These are phyloP conservation scores for Arthrobotrys sphaeroides DNA, from an alignment of 2,329 filamentous ascomycete genomes.

Conservation along the genomic window DNA sequence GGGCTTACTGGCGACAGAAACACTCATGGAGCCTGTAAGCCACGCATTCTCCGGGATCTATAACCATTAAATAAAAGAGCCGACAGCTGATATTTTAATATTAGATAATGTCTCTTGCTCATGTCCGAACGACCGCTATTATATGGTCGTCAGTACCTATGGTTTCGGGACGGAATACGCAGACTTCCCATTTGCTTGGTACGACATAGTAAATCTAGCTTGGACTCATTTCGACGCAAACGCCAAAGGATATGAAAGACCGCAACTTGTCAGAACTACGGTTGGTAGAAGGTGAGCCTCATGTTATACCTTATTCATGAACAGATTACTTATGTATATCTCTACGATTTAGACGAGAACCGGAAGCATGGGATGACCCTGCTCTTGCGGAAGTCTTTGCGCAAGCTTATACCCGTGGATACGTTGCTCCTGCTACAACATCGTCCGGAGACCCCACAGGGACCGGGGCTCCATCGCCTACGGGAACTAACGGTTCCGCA, in stretches of 20 bases:
- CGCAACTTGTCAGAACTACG: conserved; percentile 25
- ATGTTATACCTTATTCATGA: neutral
- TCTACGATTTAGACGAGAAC: neutral
- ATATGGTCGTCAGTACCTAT: conserved; percentile 38
- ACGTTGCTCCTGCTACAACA: conserved; percentile 5
- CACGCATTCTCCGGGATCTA: neutral
- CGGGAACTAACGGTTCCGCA: neutral
- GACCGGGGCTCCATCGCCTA: neutral
- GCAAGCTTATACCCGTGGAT: conserved; percentile 29
- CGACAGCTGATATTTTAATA: neutral
- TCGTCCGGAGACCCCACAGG: neutral
- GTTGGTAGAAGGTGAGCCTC: conserved; percentile 13
- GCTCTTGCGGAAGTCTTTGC: conserved; percentile 29
- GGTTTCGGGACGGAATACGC: conserved; percentile 22
- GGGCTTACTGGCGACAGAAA: conserved; percentile 12
- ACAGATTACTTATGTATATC: neutral
- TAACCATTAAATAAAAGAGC: neutral
- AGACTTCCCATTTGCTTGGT: conserved; percentile 29
- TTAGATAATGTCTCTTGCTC: conserved; percentile 39
- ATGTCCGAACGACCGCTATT: conserved; percentile 28
- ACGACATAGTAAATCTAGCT: neutral
- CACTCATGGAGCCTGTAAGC: conserved; percentile 23
- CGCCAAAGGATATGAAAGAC: conserved; percentile 17
- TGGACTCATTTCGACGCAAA: conserved; percentile 20
- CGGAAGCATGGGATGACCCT: conserved; percentile 22